Percentiles rank a stretch among this genome's conserved stretches.
phyloP scores from a whole-genome alignment of 495 filamentous ascomycete genomes.

The Penicillium samsonianum region DNA sequence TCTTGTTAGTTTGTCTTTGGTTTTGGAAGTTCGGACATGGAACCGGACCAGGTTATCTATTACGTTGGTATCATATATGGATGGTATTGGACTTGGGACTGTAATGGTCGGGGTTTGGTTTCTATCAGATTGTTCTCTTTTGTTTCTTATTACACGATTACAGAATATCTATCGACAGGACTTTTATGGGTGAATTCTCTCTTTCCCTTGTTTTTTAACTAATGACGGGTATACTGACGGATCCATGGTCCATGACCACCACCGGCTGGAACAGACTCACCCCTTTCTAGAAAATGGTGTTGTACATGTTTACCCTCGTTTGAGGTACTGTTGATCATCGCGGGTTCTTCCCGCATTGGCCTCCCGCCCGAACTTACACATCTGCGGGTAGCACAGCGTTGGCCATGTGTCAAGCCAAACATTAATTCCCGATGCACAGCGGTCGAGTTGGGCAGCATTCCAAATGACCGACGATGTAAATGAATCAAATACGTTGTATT shows the following conservation, averaged over 20 bases:
- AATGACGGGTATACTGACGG: neutral
- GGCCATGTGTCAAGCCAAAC: conserved; percentile 18
- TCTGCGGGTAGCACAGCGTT: conserved; percentile 11
- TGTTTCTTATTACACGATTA: conserved; percentile 6
- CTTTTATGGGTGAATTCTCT: neutral
- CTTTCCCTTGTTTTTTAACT: neutral
- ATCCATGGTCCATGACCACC: neutral
- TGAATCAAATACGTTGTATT: neutral
- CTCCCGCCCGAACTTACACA: conserved; percentile 6
- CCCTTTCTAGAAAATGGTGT: neutral
- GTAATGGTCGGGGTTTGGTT: neutral
- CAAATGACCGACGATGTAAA: neutral
- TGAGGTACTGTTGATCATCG: conserved; percentile 1
- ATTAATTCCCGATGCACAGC: conserved; percentile 12
- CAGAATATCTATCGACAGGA: conserved; percentile 13
- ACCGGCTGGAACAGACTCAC: neutral
- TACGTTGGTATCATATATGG: conserved; percentile 8
- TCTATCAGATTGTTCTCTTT: conserved; percentile 7
- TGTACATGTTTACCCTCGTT: neutral
- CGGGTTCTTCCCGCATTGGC: conserved; percentile 13
- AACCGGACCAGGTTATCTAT: conserved; percentile 5
- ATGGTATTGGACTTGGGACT: conserved; percentile 5
- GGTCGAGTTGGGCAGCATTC: conserved; percentile 13
- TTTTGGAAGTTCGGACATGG: neutral
- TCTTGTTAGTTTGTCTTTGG: neutral